Base-by-base conservation (phyloP, 2,329 filamentous ascomycete genomes). In the Phyllosticta citrichinensis region DNA sequence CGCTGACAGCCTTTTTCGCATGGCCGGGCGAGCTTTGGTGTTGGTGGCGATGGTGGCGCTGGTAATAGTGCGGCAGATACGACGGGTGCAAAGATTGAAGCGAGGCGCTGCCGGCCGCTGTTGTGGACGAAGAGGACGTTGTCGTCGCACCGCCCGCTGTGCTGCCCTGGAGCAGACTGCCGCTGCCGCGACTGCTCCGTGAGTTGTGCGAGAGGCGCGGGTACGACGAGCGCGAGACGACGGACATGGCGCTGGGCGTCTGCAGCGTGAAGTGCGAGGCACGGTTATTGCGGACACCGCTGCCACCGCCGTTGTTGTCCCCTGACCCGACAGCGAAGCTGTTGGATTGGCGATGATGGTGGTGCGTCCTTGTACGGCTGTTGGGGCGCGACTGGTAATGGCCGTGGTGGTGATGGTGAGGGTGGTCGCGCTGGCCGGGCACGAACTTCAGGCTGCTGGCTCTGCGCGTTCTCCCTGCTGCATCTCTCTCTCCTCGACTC, bases 201-300 rank as follows among this genome's bases (percentile, higher is more conserved):
- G 55, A 10, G 14, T 47, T 19, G 12, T 4, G 40, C 24, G 40
- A 25, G 14, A 22, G 25, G 22, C 14, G 33, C 22, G 33, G 22
- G 2, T 51, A n/a, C 24, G 52, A 47, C 17, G 24, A n/a, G 24
- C 52, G 54, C 30, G 57, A 60, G 9, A 55, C 35, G 19, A 57
- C 54, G 8, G 58, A 61, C 60, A 62, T 62, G 51, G 60, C 60
- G 33, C 27, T 47, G 1, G 60, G 60, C 4, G 60, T 62, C 55
- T 52, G 50, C 50, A 55, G 56, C 6, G 55, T 62, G 50, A 27
- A 33, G 30, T 40, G 33, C 5, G 55, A 57, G 30, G 25, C 33
- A 50, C 51, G 35, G 33, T 25, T 24, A 30, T 20, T 47, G 51
- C 52, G 22, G 10, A 17, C 12, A 3, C 52, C 5, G 55, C 14